Conservation (phyloP, 139 green algal species). For the Tetradesmus lagerheimii region DNA sequence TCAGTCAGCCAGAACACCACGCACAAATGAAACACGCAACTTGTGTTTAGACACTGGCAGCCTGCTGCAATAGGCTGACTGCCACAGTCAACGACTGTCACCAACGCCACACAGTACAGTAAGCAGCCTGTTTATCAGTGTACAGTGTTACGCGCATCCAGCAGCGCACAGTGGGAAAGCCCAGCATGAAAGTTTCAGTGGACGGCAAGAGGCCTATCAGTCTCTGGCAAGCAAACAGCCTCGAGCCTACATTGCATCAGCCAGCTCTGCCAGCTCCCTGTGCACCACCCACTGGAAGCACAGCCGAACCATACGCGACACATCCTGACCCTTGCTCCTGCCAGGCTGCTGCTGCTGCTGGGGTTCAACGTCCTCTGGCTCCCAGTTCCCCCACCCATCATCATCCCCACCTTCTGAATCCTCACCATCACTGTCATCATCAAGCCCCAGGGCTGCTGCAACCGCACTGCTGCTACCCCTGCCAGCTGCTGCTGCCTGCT, state of each 20-base stretch:
- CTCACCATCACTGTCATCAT: neutral
- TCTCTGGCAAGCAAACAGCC: too few species aligned
- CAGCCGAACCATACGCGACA: constrained; percentile 1
- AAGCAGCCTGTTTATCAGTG: too few species aligned
- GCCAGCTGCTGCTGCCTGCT: neutral
- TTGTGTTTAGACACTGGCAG: too few species aligned
- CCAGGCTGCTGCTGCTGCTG: neutral
- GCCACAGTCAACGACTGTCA: too few species aligned
- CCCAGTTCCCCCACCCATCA: neutral
- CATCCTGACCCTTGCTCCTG: constrained; percentile 1
- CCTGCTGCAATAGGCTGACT: too few species aligned
- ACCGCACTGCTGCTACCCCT: neutral
- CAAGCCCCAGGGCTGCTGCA: neutral
- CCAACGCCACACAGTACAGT: too few species aligned
- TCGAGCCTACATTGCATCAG: neutral
- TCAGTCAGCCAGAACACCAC: too few species aligned
- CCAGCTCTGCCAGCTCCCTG: constrained; percentile 21
- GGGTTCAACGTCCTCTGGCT: neutral
- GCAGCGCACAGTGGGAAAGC: too few species aligned
- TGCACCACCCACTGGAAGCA: constrained; percentile 42
- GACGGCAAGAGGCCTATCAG: too few species aligned
- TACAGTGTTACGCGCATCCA: too few species aligned
- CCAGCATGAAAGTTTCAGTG: too few species aligned
- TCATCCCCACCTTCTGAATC: neutral
- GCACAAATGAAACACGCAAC: too few species aligned